Base-by-base conservation (phyloP, 1,139 yeast genomes). In the Nakaseomyces uthaithaninus region DNA sequence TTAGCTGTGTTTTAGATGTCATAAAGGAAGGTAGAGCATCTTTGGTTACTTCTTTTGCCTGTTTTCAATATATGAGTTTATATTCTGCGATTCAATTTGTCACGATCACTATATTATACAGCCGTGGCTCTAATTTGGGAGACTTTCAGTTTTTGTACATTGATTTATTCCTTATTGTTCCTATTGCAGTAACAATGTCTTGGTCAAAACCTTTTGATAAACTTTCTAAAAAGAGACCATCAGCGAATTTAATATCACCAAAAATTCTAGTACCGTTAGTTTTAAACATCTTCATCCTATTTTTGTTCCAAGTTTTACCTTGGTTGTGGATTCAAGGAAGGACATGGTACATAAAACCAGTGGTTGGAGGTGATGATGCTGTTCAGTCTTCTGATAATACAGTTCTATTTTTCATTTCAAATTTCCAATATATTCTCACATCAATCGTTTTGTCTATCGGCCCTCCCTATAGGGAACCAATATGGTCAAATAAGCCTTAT, bases 21-120 rank as follows among this genome's bases (percentile, higher is more conserved):
- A 86, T 91, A 45, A 78, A 75, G 53, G 98, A 93, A 61, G 99
- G 99, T 10, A 72, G 99, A 47, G 91, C 95, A 2, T 82, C 96
- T 33, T 68, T 91, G 55, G 95, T 89, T 11, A 91, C 99, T 1
- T 83, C 95, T 49, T 91, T 91, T 63, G 80, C 95, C 25, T 91
- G 98, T 62, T 91, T 91, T 76, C 93, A 89, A 71, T 91, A 86
- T 67, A 91, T 91, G 98, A 87, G 96, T 42, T 66, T 93, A 45
- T 91, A 91, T 63, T 86, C 95, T 2, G 98, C 98, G 1, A 91
- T 91, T 54, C 99, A 91, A 62, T 91, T 91, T 54, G 72, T 86
- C 40, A 75, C 95, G 0, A 94, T 91, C 28, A 75, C 93, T 1
- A 77, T 91, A 18, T 63, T 91, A 45, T 91, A 91, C 65, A 78